phyloP scores from a whole-genome alignment of 345 rosid species.

The Abelmoschus esculentus region DNA sequence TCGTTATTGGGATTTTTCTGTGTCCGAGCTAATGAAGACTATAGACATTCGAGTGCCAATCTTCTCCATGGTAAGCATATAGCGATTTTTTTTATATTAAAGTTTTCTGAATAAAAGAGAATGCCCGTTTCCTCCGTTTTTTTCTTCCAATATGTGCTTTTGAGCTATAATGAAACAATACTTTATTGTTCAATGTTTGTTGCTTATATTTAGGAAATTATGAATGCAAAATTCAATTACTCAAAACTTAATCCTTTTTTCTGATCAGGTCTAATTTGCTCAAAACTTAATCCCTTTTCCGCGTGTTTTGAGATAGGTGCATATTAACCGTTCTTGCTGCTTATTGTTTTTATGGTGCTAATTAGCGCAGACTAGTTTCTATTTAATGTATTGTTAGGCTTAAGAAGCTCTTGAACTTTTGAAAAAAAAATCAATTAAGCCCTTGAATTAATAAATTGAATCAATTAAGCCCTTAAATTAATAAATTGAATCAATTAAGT shows the following conservation, averaged over 20 bases:
- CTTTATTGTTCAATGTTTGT: not conserved
- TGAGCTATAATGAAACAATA: not conserved
- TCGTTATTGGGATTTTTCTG: constrained; percentile 82
- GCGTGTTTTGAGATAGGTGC: not conserved
- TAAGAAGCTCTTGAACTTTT: too few relatives aligned
- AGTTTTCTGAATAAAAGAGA: not conserved
- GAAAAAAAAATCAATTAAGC: too few relatives aligned
- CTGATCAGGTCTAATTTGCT: not conserved
- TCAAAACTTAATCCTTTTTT: not conserved
- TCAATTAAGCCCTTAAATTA: too few relatives aligned
- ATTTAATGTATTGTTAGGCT: not conserved
- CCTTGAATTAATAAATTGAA: too few relatives aligned
- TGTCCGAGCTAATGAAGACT: constrained; percentile 66
- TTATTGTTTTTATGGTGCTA: not conserved
- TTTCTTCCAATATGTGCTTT: not conserved
- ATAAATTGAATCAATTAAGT: too few relatives aligned
- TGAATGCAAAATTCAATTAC: not conserved
- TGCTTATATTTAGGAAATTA: not conserved
- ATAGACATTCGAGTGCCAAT: constrained; percentile 50
- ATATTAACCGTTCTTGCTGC: not conserved
- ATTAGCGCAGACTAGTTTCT: not conserved
- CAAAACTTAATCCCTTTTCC: not conserved
- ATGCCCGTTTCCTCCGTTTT: not conserved
- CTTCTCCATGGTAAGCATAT: constrained; percentile 56
- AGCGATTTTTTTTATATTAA: not conserved